phyloP scores from a whole-genome alignment of 1,139 yeast genomes.

The Taiozyma sp. region DNA sequence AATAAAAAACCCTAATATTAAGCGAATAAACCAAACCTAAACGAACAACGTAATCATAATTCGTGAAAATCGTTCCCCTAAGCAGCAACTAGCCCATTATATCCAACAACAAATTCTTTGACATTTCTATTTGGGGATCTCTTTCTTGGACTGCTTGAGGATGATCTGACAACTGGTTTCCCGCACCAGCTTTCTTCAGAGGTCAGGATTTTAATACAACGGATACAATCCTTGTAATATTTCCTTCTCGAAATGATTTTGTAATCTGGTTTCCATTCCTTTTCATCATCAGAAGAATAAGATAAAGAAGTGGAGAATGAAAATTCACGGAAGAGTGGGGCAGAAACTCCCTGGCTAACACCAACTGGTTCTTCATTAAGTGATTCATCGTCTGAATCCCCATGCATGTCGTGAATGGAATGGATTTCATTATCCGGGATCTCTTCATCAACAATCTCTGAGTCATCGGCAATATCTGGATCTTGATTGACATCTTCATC shows the following conservation, averaged over 20 bases:
- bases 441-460: constrained; percentile 15
- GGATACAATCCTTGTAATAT: constrained; percentile 46
- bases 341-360: not conserved
- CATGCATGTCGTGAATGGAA: constrained; percentile 11
- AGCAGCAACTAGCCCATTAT: constrained; percentile 12
- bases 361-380: not conserved
- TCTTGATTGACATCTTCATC: constrained; percentile 4
- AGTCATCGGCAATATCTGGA: constrained; percentile 6
- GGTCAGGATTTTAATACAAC: constrained; percentile 53
- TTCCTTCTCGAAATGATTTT: constrained; percentile 39
- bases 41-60: not conserved
- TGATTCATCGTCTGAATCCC: constrained; percentile 8
- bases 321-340: constrained; percentile 5
- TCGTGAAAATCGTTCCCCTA: not conserved
- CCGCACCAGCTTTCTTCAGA: constrained; percentile 54
- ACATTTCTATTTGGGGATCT: constrained; percentile 9
- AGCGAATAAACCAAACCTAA: not conserved
- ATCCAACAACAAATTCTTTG: constrained; percentile 15
- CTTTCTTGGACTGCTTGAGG: constrained; percentile 13
- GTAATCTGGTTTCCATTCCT: constrained; percentile 46
- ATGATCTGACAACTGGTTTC: constrained; percentile 42
- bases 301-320: constrained; percentile 2
- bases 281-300: constrained; percentile 11
- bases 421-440: constrained; percentile 12
- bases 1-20: not conserved